Percentiles rank a stretch among this genome's conserved stretches.
Conservation (phyloP, 1,284 basidiomycete genomes). For the Trichosporon faecale region DNA sequence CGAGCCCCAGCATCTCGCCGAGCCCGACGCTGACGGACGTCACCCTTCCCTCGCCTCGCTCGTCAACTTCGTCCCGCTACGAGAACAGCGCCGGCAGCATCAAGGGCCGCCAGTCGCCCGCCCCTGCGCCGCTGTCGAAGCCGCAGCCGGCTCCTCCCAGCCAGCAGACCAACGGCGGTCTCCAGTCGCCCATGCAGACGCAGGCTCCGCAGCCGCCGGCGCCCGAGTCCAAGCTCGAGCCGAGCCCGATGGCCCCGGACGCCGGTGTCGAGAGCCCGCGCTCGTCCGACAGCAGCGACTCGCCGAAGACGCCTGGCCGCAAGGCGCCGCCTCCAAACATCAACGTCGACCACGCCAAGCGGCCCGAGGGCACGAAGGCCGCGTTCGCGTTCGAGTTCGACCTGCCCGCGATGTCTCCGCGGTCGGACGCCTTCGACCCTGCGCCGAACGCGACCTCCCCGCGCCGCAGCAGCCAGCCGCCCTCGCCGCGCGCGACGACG, state of each 20-base stretch:
- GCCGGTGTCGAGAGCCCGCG: slow-evolving; percentile 13
- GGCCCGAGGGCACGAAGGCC: slow-evolving; percentile 14
- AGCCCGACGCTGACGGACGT: not conserved
- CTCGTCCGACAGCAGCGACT: not conserved
- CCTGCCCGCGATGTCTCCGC: slow-evolving; percentile 49
- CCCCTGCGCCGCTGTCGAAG: not conserved
- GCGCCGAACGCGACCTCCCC: slow-evolving; percentile 24
- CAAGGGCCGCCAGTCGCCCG: not conserved
- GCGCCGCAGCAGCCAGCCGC: slow-evolving; percentile 31
- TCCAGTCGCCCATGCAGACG: not conserved
- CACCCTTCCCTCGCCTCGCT: not conserved
- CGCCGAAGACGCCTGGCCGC: slow-evolving; percentile 14
- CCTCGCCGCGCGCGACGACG: slow-evolving; percentile 36
- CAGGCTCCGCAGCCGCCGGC: not conserved
- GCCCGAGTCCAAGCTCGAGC: slow-evolving; percentile 12
- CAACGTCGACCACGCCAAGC: slow-evolving; percentile 24
- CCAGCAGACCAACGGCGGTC: not conserved
- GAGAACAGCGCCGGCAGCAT: slow-evolving; percentile 5
- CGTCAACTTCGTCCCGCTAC: slow-evolving; percentile 4
- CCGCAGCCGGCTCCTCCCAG: not conserved
- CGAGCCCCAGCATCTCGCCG: slow-evolving; percentile 2
- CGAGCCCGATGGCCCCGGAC: slow-evolving; percentile 21
- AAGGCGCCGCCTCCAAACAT: slow-evolving; percentile 41
- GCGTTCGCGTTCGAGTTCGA: slow-evolving; percentile 51
- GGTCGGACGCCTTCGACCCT: slow-evolving; percentile 50